phyloP scores from a whole-genome alignment of 164 flowering plant genomes.

The Cinnamomum micranthum region DNA sequence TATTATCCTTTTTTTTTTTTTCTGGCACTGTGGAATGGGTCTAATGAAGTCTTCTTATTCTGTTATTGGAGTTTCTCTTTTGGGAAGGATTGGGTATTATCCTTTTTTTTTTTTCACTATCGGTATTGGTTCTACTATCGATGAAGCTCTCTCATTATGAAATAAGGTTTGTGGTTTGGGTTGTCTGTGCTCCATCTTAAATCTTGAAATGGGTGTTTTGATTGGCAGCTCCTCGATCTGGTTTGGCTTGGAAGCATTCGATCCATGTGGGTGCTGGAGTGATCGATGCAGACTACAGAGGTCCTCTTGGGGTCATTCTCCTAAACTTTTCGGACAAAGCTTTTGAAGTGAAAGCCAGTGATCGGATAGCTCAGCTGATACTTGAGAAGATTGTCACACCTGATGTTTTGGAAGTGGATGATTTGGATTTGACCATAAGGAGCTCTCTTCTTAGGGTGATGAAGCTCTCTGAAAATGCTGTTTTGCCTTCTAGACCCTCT shows the following conservation, averaged over 20 bases:
- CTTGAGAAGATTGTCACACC: constrained; percentile 73
- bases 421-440: constrained; percentile 58
- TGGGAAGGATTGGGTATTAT: neutral
- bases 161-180: constrained; percentile 22
- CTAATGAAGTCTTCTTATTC: neutral
- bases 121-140: neutral
- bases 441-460: constrained; percentile 49
- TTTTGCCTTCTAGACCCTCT: constrained; percentile 52
- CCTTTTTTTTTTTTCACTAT: too few relatives aligned
- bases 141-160: neutral
- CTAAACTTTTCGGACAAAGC: constrained; percentile 78
- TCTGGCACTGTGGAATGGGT: too few relatives aligned
- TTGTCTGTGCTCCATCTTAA: neutral
- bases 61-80: neutral
- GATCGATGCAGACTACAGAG: constrained; percentile 89
- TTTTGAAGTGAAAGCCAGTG: constrained; percentile 77
- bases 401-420: constrained; percentile 66
- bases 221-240: constrained; percentile 76
- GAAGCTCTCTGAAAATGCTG: constrained; percentile 61
- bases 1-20: too few relatives aligned
- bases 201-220: neutral
- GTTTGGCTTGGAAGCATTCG: constrained; percentile 82
- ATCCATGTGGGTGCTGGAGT: constrained; percentile 93
- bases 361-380: constrained; percentile 79
- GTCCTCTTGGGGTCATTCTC: constrained; percentile 77